A percentile compares a stretch with the other conserved stretches of the same genome.
These are phyloP conservation scores for Lachnellula cervina DNA, from an alignment of 2,329 filamentous ascomycete genomes.

Conservation along the genomic window DNA sequence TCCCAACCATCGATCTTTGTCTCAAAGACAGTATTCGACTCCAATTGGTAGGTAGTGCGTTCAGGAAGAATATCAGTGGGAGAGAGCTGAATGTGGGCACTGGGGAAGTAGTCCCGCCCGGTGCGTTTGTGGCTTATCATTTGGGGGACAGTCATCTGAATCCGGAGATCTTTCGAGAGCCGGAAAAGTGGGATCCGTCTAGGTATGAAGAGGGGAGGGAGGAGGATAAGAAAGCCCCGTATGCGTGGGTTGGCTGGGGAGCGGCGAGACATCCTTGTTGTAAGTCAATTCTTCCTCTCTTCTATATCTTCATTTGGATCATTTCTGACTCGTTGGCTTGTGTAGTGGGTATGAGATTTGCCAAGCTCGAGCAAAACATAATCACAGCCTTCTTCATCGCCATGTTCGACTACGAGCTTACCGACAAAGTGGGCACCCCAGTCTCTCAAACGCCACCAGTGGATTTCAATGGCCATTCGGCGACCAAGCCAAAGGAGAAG, in stretches of 20 bases:
- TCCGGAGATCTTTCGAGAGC: slow-evolving; percentile 43
- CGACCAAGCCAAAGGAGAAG: slow-evolving; percentile 36
- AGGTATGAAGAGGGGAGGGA: slow-evolving; percentile 43
- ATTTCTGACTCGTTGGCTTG: neutral
- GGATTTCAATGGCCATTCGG: slow-evolving; percentile 36
- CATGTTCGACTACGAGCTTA: slow-evolving; percentile 42
- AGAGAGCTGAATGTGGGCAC: slow-evolving; percentile 39
- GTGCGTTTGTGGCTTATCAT: slow-evolving; percentile 42
- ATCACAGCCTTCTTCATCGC: slow-evolving; percentile 46
- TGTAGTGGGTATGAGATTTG: slow-evolving; percentile 35
- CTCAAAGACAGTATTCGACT: slow-evolving; percentile 51
- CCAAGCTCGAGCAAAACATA: slow-evolving; percentile 48
- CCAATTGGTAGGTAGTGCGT: slow-evolving; percentile 41
- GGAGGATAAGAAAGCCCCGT: slow-evolving; percentile 35
- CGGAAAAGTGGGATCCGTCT: slow-evolving; percentile 45
- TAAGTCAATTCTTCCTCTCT: slow-evolving; percentile 18
- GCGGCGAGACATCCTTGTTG: slow-evolving; percentile 34
- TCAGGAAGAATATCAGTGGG: slow-evolving; percentile 47
- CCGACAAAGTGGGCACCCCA: slow-evolving; percentile 36
- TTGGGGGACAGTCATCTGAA: slow-evolving; percentile 47
- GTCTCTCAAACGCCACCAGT: slow-evolving; percentile 29
- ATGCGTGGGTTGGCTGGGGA: slow-evolving; percentile 17
- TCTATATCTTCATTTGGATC: neutral
- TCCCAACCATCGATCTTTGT: slow-evolving; percentile 47
- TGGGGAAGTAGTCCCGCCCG: slow-evolving; percentile 45